Evolutionary conservation across 2,329 filamentous ascomycete species (phyloP), one percentile per base, ranked within the genome.

Genomic region (Aspergillus pseudoglaucus): DNA sequence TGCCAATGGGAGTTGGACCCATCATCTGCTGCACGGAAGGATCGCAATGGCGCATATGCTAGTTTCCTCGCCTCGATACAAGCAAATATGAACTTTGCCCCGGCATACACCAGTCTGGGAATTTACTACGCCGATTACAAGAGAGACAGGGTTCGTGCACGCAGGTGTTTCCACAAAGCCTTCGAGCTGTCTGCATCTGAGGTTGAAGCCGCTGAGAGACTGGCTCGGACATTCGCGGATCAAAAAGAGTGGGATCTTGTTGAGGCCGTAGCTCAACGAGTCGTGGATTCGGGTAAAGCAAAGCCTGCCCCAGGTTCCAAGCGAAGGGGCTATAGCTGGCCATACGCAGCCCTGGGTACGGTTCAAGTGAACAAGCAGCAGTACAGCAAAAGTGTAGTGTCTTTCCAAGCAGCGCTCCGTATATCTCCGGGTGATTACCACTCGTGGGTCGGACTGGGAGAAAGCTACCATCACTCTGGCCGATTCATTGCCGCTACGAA

Each of bases 201-300:
- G 63, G 81, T 95, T 1, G 77, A 85, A 56, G 89, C 93, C 32
- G 93, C 93, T 0, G 88, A 97, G 66, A 81, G 89, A 23, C 78
- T 98, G 14, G 90, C 93, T 1, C 81, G 81, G 50, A 84, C 83
- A 0, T 98, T 96, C 65, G 91, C 94, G 0, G 84, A 95, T 46
- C 84, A 90, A 55, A 83, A 87, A 33, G 93, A 98, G 60, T 98
- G 93, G 93, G 93, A 97, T 56, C 83, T 94, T 44, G 94, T 98
- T 6, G 93, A 97, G 70, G 81, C 94, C 17, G 84, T 98, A 27
- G 87, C 93, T 1, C 87, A 90, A 64, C 82, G 94, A 44, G 87
- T 96, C 0, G 84, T 97, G 2, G 88, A 96, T 53, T 96, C 91
- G n/a, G 93, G 93, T 46, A 93, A 90, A 67, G 88, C 91, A 37